These are phyloP conservation scores for Pseudotsuga menziesii DNA, from an alignment of 75 land plant genomes.

Conservation along the genomic window DNA sequence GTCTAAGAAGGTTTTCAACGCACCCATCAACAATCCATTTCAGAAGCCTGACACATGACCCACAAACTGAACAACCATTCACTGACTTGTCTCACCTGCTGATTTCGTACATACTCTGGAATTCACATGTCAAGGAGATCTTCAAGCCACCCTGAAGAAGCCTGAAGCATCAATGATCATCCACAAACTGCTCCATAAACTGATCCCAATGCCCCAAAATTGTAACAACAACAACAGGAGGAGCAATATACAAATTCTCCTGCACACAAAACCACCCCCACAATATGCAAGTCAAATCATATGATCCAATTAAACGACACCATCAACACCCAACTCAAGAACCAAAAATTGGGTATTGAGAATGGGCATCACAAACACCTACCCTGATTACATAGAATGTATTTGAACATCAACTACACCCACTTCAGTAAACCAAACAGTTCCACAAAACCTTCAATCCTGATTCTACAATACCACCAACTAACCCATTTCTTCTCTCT, in stretches of 20 bases:
- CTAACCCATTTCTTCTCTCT: background rate
- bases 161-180: background rate
- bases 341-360: background rate
- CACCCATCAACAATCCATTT: too few relatives aligned
- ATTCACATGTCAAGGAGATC: background rate
- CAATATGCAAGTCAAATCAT: slow-evolving; percentile 1
- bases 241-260: background rate
- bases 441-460: background rate
- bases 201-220: slow-evolving; percentile 8
- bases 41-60: too few relatives aligned
- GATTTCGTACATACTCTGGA: background rate
- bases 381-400: background rate
- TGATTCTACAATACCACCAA: background rate
- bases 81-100: background rate
- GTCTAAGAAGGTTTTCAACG: background rate
- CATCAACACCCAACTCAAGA: background rate
- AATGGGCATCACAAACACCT: background rate
- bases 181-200: background rate
- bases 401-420: background rate
- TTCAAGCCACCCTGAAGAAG: background rate
- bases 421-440: background rate
- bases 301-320: background rate
- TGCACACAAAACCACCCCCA: background rate
- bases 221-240: background rate
- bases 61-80: too few relatives aligned